phyloP scores from a whole-genome alignment of 2,329 filamentous ascomycete genomes.

The Sphaceloma murrayae region DNA sequence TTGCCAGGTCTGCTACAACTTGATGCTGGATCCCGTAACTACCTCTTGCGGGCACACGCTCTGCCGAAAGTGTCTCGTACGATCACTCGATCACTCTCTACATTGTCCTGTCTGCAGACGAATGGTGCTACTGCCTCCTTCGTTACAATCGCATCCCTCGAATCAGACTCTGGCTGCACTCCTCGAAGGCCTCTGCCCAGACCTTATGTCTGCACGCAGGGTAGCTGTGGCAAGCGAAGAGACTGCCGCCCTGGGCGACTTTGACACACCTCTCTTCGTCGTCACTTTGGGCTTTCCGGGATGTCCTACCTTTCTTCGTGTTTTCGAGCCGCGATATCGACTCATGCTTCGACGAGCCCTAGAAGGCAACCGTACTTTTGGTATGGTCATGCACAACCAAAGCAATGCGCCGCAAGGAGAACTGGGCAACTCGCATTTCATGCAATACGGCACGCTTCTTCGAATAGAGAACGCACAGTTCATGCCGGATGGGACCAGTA shows the following conservation, averaged over 20 bases:
- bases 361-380: conserved; percentile 66
- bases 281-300: conserved; percentile 72
- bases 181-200: conserved; percentile 59
- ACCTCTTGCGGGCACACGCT: conserved; percentile 85
- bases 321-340: conserved; percentile 88
- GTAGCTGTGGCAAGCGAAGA: conserved; percentile 50
- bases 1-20: conserved; percentile 77
- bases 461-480: conserved; percentile 65
- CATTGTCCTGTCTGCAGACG: conserved; percentile 75
- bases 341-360: conserved; percentile 77
- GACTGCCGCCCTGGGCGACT: conserved; percentile 44
- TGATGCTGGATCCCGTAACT: conserved; percentile 74
- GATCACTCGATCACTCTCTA: conserved; percentile 65
- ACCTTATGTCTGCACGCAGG: conserved; percentile 51
- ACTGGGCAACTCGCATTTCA: conserved; percentile 49
- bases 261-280: conserved; percentile 64
- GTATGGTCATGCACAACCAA: conserved; percentile 68
- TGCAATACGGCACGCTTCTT: conserved; percentile 67
- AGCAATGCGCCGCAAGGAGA: conserved; percentile 44
- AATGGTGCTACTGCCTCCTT: conserved; percentile 46
- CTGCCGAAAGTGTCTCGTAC: conserved; percentile 68
- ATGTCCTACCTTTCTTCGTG: conserved; percentile 76
- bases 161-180: conserved; percentile 58
- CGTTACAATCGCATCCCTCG: conserved; percentile 40
- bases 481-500: conserved; percentile 68